phyloP scores from a whole-genome alignment of 345 rosid genomes.

The Crucihimalaya himalaica region DNA sequence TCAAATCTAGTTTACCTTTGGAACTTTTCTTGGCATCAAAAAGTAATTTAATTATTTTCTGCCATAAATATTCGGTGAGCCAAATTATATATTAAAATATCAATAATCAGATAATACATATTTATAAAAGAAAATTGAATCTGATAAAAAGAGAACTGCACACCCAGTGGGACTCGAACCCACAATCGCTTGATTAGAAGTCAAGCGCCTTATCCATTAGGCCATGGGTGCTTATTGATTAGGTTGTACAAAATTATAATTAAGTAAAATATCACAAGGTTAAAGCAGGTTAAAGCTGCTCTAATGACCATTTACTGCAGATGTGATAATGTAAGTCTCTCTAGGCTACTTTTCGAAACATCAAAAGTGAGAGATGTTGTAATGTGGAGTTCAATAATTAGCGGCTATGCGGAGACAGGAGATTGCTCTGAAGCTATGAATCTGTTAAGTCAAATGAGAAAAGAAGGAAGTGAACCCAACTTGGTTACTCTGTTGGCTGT shows the following conservation, averaged over 20 bases:
- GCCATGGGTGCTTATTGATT: too few relatives aligned
- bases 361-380: conserved; percentile 54
- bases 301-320: conserved; percentile 50
- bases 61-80: not conserved
- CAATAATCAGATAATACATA: too few relatives aligned
- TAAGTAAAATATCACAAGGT: too few relatives aligned
- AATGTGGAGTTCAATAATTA: conserved; percentile 57
- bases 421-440: conserved; percentile 45
- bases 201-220: conserved; percentile 47
- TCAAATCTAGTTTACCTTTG: not conserved
- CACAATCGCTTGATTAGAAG: conserved; percentile 48
- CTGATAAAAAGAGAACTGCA: not conserved
- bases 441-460: conserved; percentile 49
- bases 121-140: not conserved
- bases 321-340: conserved; percentile 32
- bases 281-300: conserved; percentile 45
- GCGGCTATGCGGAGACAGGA: conserved; percentile 45
- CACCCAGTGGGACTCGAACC: conserved; percentile 42
- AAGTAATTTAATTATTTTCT: not conserved
- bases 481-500: conserved; percentile 54
- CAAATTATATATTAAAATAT: not conserved
- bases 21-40: too few relatives aligned
- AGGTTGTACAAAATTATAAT: too few relatives aligned
- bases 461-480: conserved; percentile 49
- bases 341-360: conserved; percentile 47